phyloP scores from a whole-genome alignment of 208 protist species.

The Trypanosoma congolense region DNA sequence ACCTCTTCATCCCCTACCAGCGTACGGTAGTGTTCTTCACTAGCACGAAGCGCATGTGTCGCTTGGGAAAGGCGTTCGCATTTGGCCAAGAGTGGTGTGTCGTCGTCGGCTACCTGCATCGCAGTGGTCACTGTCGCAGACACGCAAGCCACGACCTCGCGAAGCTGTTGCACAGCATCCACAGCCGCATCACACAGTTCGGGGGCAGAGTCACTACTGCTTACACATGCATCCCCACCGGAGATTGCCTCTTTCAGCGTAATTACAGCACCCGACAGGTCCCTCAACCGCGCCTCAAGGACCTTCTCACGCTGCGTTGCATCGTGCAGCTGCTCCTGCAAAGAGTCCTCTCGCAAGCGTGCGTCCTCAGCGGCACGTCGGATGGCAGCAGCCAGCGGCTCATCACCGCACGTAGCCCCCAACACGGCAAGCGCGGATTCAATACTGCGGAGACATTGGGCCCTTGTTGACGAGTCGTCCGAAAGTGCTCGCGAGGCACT shows the following conservation, averaged over 20 bases:
- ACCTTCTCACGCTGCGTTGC: constrained; percentile 1
- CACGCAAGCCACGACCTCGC: too few relatives aligned
- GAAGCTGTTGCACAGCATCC: too few relatives aligned
- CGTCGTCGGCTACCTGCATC: too few relatives aligned
- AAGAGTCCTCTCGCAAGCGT: constrained; percentile 3
- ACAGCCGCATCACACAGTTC: not conserved
- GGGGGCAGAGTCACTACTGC: not conserved
- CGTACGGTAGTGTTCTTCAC: too few relatives aligned
- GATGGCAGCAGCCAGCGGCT: not conserved
- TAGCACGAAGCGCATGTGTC: too few relatives aligned
- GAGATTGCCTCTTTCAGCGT: constrained; percentile 10
- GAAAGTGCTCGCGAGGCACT: too few relatives aligned
- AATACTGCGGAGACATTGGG: not conserved
- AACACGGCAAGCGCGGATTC: not conserved
- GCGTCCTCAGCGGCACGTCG: constrained; percentile 1
- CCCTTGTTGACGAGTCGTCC: not conserved
- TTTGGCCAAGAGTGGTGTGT: too few relatives aligned
- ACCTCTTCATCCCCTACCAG: too few relatives aligned
- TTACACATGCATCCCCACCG: not conserved
- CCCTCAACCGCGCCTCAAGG: constrained; percentile 13
- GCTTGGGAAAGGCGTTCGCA: too few relatives aligned
- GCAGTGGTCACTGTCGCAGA: too few relatives aligned
- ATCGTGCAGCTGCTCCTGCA: constrained; percentile 6
- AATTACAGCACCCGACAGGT: constrained; percentile 6
- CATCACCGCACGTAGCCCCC: not conserved